Conservation (phyloP, 805 yeast genomes). For the Saccharomycodes ludwigii region DNA sequence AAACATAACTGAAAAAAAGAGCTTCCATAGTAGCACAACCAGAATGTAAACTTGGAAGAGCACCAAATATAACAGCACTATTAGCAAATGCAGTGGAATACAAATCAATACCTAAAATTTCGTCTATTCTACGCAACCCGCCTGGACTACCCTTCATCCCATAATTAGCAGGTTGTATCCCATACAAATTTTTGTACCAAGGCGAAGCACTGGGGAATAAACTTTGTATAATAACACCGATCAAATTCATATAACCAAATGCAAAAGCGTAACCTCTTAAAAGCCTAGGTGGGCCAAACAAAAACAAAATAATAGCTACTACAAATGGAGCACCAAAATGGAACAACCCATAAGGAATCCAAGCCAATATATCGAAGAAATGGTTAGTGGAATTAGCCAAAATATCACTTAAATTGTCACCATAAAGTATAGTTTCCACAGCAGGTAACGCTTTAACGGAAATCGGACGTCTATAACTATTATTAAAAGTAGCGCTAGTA, state of each 20-base stretch:
- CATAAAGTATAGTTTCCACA: slow-evolving; percentile 81
- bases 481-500: slow-evolving; percentile 62
- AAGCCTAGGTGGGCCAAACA: slow-evolving; percentile 87
- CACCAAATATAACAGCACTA: slow-evolving; percentile 92
- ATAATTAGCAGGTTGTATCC: slow-evolving; percentile 82
- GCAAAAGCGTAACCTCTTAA: slow-evolving; percentile 80
- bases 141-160: slow-evolving; percentile 92
- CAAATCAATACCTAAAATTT: slow-evolving; percentile 63
- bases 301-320: slow-evolving; percentile 61
- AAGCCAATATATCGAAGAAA: slow-evolving; percentile 70
- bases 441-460: slow-evolving; percentile 83
- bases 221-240: slow-evolving; percentile 76
- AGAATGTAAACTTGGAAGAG: slow-evolving; percentile 77
- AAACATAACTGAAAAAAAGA: slow-evolving; percentile 68
- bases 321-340: slow-evolving; percentile 90
- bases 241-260: slow-evolving; percentile 85
- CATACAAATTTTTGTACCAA: slow-evolving; percentile 82
- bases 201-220: slow-evolving; percentile 94
- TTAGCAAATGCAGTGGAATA: slow-evolving; percentile 74
- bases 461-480: slow-evolving; percentile 73
- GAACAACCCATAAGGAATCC: slow-evolving; percentile 88
- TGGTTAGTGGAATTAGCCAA: slow-evolving; percentile 61
- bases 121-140: slow-evolving; percentile 81
- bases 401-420: slow-evolving; percentile 77
- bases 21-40: slow-evolving; percentile 94